These are phyloP conservation scores for Solanum sitiens DNA, from an alignment of 257 asterid species.

Conservation along the genomic window DNA sequence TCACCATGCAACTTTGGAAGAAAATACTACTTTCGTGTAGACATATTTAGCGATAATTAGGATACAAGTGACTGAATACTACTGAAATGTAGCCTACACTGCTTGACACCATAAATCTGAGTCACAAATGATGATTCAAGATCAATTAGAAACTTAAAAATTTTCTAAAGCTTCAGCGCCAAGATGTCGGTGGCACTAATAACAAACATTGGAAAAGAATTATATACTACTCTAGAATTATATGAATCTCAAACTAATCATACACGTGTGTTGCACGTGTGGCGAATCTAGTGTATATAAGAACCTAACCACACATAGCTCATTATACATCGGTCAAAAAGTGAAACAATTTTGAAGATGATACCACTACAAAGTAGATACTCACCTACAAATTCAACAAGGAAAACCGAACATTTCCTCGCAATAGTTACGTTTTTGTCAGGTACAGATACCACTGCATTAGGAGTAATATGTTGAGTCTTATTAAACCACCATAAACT, in stretches of 20 bases:
- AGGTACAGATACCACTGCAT: constrained; percentile 76
- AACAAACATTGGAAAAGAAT: too few relatives aligned
- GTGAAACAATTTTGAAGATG: background rate
- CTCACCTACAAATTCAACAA: constrained; percentile 97
- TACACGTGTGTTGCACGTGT: accelerated
- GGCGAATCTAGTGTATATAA: background rate
- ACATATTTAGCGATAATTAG: background rate
- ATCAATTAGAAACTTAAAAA: background rate
- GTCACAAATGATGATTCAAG: background rate
- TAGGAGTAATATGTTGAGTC: constrained; percentile 74
- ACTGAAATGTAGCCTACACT: background rate
- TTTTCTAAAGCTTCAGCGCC: background rate
- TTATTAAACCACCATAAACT: constrained; percentile 90
- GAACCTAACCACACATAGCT: background rate
- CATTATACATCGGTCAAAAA: background rate
- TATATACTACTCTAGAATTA: background rate
- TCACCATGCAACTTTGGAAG: background rate
- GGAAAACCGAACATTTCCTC: constrained; percentile 89
- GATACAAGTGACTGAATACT: background rate
- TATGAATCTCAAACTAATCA: background rate
- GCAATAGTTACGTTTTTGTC: constrained; percentile 89
- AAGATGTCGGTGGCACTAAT: background rate
- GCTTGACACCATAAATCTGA: background rate
- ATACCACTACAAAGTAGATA: background rate
- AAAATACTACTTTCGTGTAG: background rate